Evolutionary conservation across 208 protist genomes (phyloP).

Genomic region (Novymonas esmeraldas): DNA sequence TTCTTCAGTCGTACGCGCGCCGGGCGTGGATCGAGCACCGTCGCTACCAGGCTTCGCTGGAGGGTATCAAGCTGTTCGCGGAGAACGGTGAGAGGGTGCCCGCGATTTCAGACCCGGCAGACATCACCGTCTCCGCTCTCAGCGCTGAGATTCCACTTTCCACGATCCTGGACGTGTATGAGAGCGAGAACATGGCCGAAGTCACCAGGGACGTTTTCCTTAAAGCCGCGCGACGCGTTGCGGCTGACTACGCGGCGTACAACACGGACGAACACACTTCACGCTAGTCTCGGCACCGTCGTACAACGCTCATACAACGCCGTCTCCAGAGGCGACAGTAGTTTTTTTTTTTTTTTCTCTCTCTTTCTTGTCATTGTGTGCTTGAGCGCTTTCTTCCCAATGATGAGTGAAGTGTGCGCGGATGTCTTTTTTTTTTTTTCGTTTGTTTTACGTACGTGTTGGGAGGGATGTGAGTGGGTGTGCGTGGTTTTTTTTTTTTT

Average conservation of each 20-base stretch:
- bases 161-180: conserved; percentile 35
- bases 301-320: neutral
- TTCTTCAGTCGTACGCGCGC: conserved; percentile 51
- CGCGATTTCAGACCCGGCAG: conserved; percentile 25
- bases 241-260: conserved; percentile 10
- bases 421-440: neutral
- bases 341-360: conserved; percentile 8
- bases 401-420: neutral
- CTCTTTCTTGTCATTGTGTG: neutral
- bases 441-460: neutral
- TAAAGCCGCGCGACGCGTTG: conserved; percentile 36
- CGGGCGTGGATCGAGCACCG: conserved; percentile 41
- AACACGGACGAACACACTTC: neutral
- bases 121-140: conserved; percentile 22
- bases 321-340: neutral
- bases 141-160: conserved; percentile 36
- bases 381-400: neutral
- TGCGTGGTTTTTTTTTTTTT: no score
- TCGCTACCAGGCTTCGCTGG: conserved; percentile 19
- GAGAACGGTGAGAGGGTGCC: conserved; percentile 26
- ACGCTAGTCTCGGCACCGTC: neutral
- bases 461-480: no score
- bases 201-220: conserved; percentile 47
- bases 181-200: conserved; percentile 41
- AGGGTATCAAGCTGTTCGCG: conserved; percentile 22